A percentile compares a stretch with the other conserved stretches of the same genome.
phyloP scores from a whole-genome alignment of 1,284 basidiomycete genomes.

The Microbotryomycetes sp. region DNA sequence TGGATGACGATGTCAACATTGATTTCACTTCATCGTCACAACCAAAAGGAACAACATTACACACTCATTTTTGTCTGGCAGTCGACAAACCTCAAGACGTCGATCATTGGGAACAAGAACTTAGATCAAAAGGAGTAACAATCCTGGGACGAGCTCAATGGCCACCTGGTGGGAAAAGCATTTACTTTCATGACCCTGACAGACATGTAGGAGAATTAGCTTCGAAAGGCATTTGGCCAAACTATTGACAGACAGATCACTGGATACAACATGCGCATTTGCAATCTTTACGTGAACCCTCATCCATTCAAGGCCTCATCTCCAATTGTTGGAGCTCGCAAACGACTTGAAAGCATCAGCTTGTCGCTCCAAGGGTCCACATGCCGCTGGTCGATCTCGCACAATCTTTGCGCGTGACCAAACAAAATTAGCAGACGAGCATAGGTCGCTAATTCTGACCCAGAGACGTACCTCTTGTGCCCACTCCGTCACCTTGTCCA shows the following conservation, averaged over 20 bases:
- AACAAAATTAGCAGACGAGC: neutral
- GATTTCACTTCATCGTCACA: neutral
- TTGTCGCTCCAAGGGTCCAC: slow-evolving; percentile 12
- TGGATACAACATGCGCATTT: too few species aligned
- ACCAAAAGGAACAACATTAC: neutral
- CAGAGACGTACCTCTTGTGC: slow-evolving; percentile 15
- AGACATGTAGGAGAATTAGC: slow-evolving; percentile 26
- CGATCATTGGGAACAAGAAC: slow-evolving; percentile 15
- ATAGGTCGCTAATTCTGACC: neutral
- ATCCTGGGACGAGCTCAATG: slow-evolving; percentile 11
- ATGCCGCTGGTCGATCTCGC: slow-evolving; percentile 9
- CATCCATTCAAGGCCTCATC: too few species aligned
- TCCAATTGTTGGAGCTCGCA: too few species aligned
- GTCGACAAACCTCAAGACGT: slow-evolving; percentile 20
- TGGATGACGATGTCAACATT: too few species aligned
- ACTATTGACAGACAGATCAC: slow-evolving; percentile 6
- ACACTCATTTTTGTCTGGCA: slow-evolving; percentile 24
- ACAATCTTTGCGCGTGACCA: neutral
- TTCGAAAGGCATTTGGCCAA: slow-evolving; percentile 23
- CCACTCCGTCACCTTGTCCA: slow-evolving; percentile 46
- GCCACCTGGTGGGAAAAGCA: slow-evolving; percentile 21
- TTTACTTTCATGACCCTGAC: slow-evolving; percentile 23
- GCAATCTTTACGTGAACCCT: too few species aligned
- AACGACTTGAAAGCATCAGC: slow-evolving; percentile 3
- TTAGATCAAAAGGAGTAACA: slow-evolving; percentile 4